Conservation (phyloP, 2,329 filamentous ascomycete species). For the Ophiostoma perfectum region DNA sequence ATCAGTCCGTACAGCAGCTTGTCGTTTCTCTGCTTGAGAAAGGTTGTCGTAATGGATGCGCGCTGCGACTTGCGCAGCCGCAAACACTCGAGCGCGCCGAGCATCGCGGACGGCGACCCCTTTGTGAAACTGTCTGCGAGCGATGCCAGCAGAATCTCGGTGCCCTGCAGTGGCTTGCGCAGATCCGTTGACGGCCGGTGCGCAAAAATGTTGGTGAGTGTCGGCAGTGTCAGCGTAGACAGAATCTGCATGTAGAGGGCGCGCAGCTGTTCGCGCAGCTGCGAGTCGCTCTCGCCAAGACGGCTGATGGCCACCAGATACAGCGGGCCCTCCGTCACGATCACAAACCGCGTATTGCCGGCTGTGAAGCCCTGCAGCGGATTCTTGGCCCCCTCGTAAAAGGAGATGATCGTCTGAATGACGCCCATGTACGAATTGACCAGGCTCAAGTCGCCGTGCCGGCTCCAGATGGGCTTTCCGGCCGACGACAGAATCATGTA, state of each 20-base stretch:
- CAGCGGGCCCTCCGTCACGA: constrained; percentile 77
- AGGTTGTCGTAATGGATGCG: constrained; percentile 75
- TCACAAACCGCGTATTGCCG: constrained; percentile 78
- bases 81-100: constrained; percentile 91
- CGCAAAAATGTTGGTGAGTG: constrained; percentile 78
- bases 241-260: constrained; percentile 97
- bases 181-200: constrained; percentile 91
- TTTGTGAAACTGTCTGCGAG: constrained; percentile 91
- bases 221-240: constrained; percentile 86
- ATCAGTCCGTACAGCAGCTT: constrained; percentile 88
- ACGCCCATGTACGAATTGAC: constrained; percentile 94
- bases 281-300: constrained; percentile 83
- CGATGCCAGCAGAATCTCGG: constrained; percentile 83
- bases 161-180: constrained; percentile 81
- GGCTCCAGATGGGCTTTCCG: constrained; percentile 94
- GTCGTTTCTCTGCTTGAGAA: constrained; percentile 70
- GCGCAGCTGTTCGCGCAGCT: constrained; percentile 81
- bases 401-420: constrained; percentile 95
- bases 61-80: constrained; percentile 84
- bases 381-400: constrained; percentile 78
- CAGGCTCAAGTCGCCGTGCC: constrained; percentile 82
- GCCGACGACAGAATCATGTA: constrained; percentile 95
- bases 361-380: constrained; percentile 78
- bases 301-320: constrained; percentile 92
- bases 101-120: constrained; percentile 80